Percentiles rank a stretch among this genome's conserved stretches.
Evolutionary conservation across 2,329 filamentous ascomycete species (phyloP).

Genomic region (Neofusicoccum cordaticola): DNA sequence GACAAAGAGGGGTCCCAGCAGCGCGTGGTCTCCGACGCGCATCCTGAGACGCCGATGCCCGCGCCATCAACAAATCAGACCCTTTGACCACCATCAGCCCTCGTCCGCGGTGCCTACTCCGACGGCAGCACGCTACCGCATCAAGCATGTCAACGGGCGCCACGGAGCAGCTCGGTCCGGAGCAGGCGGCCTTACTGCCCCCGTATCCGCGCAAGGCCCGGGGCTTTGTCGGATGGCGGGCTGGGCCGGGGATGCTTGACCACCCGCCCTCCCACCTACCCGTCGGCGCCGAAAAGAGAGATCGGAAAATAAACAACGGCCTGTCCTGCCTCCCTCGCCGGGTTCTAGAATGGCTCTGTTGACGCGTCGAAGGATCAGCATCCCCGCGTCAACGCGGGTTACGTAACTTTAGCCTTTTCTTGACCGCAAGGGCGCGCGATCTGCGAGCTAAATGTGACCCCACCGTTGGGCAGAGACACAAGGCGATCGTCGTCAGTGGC

Average conservation of each 20-base stretch:
- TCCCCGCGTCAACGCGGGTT: background rate
- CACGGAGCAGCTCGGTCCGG: background rate
- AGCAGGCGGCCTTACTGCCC: background rate
- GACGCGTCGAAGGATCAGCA: background rate
- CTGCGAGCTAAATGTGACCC: constrained; percentile 9
- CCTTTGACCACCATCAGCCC: too few species aligned
- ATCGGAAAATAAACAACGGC: background rate
- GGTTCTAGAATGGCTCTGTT: background rate
- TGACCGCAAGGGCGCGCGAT: background rate
- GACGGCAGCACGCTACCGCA: too few species aligned
- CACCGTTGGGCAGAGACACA: background rate
- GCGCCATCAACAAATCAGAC: too few species aligned
- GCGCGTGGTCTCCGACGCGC: background rate
- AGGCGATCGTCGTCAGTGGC: too few species aligned
- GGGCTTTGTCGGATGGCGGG: background rate
- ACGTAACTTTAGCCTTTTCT: background rate
- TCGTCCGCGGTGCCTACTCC: too few species aligned
- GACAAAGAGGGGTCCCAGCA: background rate
- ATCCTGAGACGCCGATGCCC: background rate
- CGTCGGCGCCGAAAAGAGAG: background rate
- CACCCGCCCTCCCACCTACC: background rate
- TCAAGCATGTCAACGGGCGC: too few species aligned
- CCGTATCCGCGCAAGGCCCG: too few species aligned
- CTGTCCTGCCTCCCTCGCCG: background rate
- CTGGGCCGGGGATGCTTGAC: background rate